Evolutionary conservation across 208 protist species (phyloP), one percentile per base, ranked within the genome.

Genomic region (Crithidia mellificae): DNA sequence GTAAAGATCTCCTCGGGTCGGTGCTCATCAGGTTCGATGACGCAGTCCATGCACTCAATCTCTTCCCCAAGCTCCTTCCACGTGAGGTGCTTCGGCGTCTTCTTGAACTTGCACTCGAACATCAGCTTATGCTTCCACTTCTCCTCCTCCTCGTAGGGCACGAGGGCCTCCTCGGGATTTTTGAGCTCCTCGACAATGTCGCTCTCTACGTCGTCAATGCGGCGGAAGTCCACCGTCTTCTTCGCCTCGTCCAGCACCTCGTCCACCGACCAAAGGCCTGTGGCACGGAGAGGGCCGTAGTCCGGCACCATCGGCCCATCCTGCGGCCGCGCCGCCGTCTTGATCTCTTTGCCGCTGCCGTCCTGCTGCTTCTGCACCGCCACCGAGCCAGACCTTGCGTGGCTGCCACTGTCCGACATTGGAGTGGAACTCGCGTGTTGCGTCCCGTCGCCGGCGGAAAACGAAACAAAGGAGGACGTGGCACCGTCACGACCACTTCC

Each of bases 11-110:
- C 86, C 72, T 96, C 88, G 15, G 91, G 91, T 22, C 88, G 78
- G 76, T 96, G 86, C 62, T 89, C 78, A 56, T 96, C 88, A 54
- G 88, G 63, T n/a, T 94, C 85, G 63, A 96, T 94, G 22, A 79
- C 57, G 72, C 91, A 96, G 68, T 96, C 91, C 67, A 96, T 56
- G 66, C 88, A 96, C 70, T 96, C 83, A 62, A 96, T 91, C 49
- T 96, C 88, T 63, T 96, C 80, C 7, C 88, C 91, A 19, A 96
- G 73, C 63, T 96, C 85, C 27, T 84, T 80, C 91, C 91, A 96
- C 14, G 87, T 92, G 30, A 96, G 65, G 75, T 96, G 91, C 55
- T 93, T 94, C 25, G 91, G 91, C 24, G 88, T 86, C 52, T 92
- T 91, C 27, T 81, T 87, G 68, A 96, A 94, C 74, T 93, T 93